phyloP scores from a whole-genome alignment of 805 yeast species.

The Candida pini region DNA sequence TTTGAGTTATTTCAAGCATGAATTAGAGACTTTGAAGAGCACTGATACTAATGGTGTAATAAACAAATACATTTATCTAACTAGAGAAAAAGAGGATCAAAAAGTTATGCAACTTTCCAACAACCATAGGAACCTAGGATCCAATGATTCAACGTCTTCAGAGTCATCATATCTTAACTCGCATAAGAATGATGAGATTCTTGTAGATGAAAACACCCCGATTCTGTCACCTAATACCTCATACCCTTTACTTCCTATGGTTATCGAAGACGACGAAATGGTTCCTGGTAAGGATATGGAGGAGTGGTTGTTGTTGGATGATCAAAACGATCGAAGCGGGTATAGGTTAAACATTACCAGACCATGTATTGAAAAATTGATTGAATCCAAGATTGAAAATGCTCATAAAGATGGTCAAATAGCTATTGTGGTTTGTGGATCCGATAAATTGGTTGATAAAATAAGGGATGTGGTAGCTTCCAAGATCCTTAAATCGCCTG shows the following conservation, averaged over 20 bases:
- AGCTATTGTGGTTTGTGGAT: constrained; percentile 53
- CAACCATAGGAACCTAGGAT: too few relatives aligned
- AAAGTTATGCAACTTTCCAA: too few relatives aligned
- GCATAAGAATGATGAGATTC: too few relatives aligned
- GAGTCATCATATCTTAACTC: too few relatives aligned
- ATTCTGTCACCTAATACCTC: too few relatives aligned
- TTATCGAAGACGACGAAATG: too few relatives aligned
- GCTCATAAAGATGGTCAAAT: constrained; percentile 20
- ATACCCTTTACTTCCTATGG: too few relatives aligned
- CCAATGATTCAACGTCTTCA: too few relatives aligned
- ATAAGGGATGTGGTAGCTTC: constrained; percentile 37
- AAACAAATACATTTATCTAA: constrained; percentile 18
- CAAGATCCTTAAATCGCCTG: constrained; percentile 19
- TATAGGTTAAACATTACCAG: constrained; percentile 24
- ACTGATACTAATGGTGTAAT: constrained; percentile 10
- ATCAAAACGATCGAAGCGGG: constrained; percentile 30
- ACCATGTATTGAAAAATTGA: constrained; percentile 11
- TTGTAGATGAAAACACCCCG: too few relatives aligned
- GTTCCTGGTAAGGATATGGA: constrained; percentile 2
- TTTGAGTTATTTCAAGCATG: constrained; percentile 39
- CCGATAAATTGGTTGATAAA: constrained; percentile 47
- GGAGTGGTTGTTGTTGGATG: too few relatives aligned
- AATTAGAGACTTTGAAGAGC: constrained; percentile 25
- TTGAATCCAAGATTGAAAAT: constrained; percentile 23
- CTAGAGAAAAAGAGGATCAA: constrained; percentile 16